These are phyloP conservation scores for Aspergillus egyptiacus DNA, from an alignment of 495 filamentous ascomycete genomes.

Conservation along the genomic window DNA sequence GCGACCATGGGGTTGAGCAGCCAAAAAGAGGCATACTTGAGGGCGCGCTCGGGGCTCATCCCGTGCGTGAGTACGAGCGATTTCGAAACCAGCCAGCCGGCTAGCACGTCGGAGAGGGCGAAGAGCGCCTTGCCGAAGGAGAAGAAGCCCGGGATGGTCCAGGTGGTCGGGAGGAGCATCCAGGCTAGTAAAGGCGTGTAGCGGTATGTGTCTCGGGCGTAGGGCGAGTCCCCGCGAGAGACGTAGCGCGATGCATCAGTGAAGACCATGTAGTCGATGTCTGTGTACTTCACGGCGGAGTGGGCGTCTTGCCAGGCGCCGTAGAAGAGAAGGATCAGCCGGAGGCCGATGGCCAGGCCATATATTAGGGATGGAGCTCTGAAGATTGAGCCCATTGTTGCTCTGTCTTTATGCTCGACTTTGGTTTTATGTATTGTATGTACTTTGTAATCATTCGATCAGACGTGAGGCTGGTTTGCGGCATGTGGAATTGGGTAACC, in stretches of 20 bases:
- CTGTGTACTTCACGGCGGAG: slow-evolving; percentile 91
- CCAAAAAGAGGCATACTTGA: slow-evolving; percentile 80
- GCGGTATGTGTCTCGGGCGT: slow-evolving; percentile 86
- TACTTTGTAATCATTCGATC: too few species aligned
- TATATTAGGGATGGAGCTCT: slow-evolving; percentile 53
- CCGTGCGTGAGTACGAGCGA: slow-evolving; percentile 44
- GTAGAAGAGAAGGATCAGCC: slow-evolving; percentile 69
- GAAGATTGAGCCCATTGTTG: slow-evolving; percentile 32
- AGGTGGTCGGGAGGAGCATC: slow-evolving; percentile 77
- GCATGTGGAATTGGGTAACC: too few species aligned
- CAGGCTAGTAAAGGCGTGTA: slow-evolving; percentile 93
- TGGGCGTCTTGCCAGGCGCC: slow-evolving; percentile 86
- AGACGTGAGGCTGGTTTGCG: too few species aligned
- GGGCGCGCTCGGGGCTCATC: slow-evolving; percentile 48
- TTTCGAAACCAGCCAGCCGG: slow-evolving; percentile 78
- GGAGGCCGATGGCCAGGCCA: slow-evolving; percentile 59
- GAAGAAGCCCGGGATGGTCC: slow-evolving; percentile 41
- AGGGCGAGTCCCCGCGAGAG: slow-evolving; percentile 60
- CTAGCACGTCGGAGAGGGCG: slow-evolving; percentile 71
- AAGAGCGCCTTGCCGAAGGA: slow-evolving; percentile 87
- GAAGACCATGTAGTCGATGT: slow-evolving; percentile 98
- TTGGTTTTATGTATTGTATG: too few species aligned
- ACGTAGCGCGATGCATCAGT: slow-evolving; percentile 89
- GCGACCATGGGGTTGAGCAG: slow-evolving; percentile 97
- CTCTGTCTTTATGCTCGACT: too few species aligned